Evolutionary conservation across 2,329 filamentous ascomycete genomes (phyloP).

Genomic region (Ceratocystis huliohia): DNA sequence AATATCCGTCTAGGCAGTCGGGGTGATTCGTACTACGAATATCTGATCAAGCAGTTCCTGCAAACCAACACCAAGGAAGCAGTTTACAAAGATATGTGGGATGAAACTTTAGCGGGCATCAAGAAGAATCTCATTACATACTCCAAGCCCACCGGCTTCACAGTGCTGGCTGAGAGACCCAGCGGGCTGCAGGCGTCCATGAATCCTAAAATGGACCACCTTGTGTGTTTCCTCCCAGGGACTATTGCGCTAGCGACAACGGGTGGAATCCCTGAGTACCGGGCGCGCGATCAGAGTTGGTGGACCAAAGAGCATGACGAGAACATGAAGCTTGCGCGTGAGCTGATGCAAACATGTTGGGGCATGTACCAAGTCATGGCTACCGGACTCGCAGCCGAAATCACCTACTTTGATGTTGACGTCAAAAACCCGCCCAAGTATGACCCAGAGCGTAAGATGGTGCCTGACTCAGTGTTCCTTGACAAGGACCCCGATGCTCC

Average conservation of each 20-base stretch:
- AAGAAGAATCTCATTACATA: conserved; percentile 90
- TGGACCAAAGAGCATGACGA: conserved; percentile 75
- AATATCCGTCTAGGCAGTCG: conserved; percentile 89
- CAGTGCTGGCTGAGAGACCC: conserved; percentile 80
- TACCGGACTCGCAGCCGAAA: conserved; percentile 88
- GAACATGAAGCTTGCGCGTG: conserved; percentile 74
- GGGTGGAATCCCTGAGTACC: conserved; percentile 58
- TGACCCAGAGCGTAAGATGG: conserved; percentile 27
- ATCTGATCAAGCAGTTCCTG: conserved; percentile 95
- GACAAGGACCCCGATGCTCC: conserved; percentile 27
- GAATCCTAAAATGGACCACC: conserved; percentile 90
- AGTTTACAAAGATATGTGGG: conserved; percentile 86
- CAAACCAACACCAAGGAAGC: conserved; percentile 80
- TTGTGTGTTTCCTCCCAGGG: conserved; percentile 94
- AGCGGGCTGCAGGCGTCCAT: conserved; percentile 53
- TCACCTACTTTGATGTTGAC: conserved; percentile 73
- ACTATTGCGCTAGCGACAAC: conserved; percentile 86
- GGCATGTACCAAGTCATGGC: conserved; percentile 87
- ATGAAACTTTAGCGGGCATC: conserved; percentile 69
- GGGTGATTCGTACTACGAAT: conserved; percentile 97
- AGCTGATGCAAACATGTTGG: conserved; percentile 96
- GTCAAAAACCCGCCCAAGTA: conserved; percentile 27
- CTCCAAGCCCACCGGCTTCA: conserved; percentile 64
- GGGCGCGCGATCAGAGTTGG: conserved; percentile 56
- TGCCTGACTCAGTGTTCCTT: conserved; percentile 10